Evolutionary conservation across 75 land plant species (phyloP).

Genomic region (Selaginella moellendorffii): DNA sequence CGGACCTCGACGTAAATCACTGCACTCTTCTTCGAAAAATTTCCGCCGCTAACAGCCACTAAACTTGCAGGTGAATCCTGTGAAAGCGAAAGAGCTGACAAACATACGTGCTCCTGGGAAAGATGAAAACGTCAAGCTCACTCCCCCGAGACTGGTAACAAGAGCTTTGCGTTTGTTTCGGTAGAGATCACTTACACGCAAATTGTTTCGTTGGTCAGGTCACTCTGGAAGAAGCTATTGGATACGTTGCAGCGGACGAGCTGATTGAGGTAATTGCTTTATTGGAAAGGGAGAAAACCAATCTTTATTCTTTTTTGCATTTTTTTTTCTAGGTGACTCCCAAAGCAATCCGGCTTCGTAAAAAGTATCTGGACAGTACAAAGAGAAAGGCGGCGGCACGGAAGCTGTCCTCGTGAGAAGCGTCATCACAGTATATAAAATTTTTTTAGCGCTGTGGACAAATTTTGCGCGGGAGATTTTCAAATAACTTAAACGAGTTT

Average conservation of each 20-base stretch:
- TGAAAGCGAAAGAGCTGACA: conserved; percentile 62
- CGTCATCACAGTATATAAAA: too few relatives aligned
- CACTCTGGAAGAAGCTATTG: conserved; percentile 94
- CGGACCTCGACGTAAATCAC: conserved; percentile 80
- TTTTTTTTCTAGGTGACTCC: conserved; percentile 65
- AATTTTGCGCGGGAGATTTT: too few relatives aligned
- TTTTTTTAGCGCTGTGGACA: too few relatives aligned
- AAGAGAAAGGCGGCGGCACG: conserved; percentile 38
- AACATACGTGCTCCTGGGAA: conserved; percentile 75
- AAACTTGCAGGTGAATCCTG: conserved; percentile 63
- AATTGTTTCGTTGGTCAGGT: conserved; percentile 30
- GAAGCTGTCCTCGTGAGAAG: not conserved
- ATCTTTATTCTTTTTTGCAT: too few relatives aligned
- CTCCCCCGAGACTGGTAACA: conserved; percentile 73
- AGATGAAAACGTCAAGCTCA: conserved; percentile 85
- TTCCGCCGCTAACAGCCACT: too few relatives aligned
- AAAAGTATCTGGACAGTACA: conserved; percentile 64
- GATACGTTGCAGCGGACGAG: conserved; percentile 96
- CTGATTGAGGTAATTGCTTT: conserved; percentile 95
- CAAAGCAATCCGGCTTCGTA: conserved; percentile 73
- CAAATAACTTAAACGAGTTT: too few relatives aligned
- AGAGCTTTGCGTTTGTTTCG: too few relatives aligned
- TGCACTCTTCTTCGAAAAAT: not conserved
- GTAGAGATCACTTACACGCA: not conserved
- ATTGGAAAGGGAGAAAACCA: too few relatives aligned